phyloP scores from a whole-genome alignment of 1,284 basidiomycete genomes.

The Pseudomicrostroma phylloplanum region DNA sequence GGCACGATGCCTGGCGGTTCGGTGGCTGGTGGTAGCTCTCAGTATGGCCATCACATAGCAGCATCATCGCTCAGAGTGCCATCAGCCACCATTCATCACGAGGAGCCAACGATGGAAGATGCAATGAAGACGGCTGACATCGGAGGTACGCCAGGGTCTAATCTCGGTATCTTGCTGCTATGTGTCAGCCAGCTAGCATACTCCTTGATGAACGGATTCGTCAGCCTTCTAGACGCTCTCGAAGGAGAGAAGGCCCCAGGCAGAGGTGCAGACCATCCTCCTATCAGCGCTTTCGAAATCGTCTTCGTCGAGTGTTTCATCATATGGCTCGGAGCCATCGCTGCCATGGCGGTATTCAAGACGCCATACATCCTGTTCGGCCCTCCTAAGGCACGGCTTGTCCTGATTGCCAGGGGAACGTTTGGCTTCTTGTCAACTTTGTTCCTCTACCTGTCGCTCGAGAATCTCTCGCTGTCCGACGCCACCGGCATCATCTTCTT shows the following conservation, averaged over 20 bases:
- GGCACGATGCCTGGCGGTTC: not conserved
- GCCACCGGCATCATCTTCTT: constrained; percentile 13
- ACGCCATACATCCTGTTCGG: constrained; percentile 10
- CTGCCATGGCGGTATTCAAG: constrained; percentile 6
- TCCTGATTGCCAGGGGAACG: constrained; percentile 8
- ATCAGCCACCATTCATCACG: not conserved
- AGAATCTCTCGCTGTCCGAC: constrained; percentile 9
- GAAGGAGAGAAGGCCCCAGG: constrained; percentile 12
- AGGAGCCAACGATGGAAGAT: constrained; percentile 18
- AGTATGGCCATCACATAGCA: not conserved
- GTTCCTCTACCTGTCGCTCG: constrained; percentile 11
- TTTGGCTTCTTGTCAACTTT: constrained; percentile 11
- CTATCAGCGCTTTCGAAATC: constrained; percentile 10
- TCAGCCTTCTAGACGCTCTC: constrained; percentile 20
- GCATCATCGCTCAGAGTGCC: too few species aligned
- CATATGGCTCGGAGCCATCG: constrained; percentile 12
- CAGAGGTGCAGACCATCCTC: constrained; percentile 1
- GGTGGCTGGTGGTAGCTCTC: not conserved
- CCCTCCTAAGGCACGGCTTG: constrained; percentile 4
- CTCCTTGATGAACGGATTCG: constrained; percentile 13
- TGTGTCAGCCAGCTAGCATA: constrained; percentile 11
- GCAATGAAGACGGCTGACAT: constrained; percentile 19
- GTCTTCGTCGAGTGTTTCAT: constrained; percentile 13
- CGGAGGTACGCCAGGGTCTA: constrained; percentile 21
- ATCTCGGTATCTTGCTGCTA: constrained; percentile 14